These are phyloP conservation scores for Aspergillus japonicus DNA, from an alignment of 2,329 filamentous ascomycete species.

Conservation along the genomic window DNA sequence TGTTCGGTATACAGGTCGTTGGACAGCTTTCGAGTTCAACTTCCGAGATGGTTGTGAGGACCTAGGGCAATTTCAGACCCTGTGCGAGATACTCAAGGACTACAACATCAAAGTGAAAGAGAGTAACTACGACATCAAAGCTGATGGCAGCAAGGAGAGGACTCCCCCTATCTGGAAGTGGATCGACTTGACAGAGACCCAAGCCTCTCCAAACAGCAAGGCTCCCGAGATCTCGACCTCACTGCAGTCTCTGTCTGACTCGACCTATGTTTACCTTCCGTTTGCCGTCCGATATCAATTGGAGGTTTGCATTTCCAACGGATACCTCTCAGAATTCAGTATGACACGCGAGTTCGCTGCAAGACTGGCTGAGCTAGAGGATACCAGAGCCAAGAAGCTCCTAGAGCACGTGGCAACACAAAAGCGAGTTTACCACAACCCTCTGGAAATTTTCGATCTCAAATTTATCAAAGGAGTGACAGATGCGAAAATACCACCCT, in stretches of 20 bases:
- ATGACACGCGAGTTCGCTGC: slow-evolving; percentile 67
- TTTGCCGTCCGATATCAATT: slow-evolving; percentile 85
- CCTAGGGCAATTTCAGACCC: slow-evolving; percentile 38
- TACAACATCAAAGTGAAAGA: slow-evolving; percentile 65
- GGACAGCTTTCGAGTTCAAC: slow-evolving; percentile 59
- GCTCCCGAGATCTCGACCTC: slow-evolving; percentile 32
- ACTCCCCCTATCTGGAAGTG: slow-evolving; percentile 38
- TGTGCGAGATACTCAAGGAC: slow-evolving; percentile 62
- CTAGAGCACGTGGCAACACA: slow-evolving; percentile 72
- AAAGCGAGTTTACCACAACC: slow-evolving; percentile 62
- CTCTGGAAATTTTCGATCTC: slow-evolving; percentile 69
- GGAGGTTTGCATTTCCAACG: slow-evolving; percentile 86
- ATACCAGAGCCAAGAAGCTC: slow-evolving; percentile 59
- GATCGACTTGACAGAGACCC: slow-evolving; percentile 37
- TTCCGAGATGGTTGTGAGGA: slow-evolving; percentile 39
- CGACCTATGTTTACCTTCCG: slow-evolving; percentile 49
- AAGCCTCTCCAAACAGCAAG: slow-evolving; percentile 2
- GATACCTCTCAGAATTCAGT: slow-evolving; percentile 72
- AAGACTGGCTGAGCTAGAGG: slow-evolving; percentile 55
- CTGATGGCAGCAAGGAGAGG: slow-evolving; percentile 28
- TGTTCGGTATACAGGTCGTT: slow-evolving; percentile 48
- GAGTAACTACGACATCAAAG: slow-evolving; percentile 42
- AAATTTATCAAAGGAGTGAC: slow-evolving; percentile 46
- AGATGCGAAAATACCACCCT: slow-evolving; percentile 59
- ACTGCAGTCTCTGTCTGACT: slow-evolving; percentile 35